phyloP scores from a whole-genome alignment of 768 basidiomycete genomes.

The Lactarius deliciosus region DNA sequence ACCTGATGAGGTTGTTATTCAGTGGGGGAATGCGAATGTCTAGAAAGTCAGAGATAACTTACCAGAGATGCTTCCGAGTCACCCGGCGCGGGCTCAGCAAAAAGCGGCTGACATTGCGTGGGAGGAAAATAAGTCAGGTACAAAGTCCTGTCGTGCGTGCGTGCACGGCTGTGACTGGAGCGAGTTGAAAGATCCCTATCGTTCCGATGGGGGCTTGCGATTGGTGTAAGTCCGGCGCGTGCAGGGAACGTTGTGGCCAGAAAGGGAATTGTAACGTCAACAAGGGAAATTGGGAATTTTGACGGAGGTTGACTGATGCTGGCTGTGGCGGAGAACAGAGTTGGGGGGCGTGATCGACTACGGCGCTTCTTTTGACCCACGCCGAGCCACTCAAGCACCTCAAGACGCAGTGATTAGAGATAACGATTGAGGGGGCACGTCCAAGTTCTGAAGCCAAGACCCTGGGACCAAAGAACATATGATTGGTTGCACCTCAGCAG shows the following conservation, averaged over 20 bases:
- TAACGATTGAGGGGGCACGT: slow-evolving; percentile 1
- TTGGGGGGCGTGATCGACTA: slow-evolving; percentile 4
- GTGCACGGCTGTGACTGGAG: not conserved
- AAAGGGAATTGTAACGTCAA: slow-evolving; percentile 2
- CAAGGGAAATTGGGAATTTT: not conserved
- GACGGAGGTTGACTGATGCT: not conserved
- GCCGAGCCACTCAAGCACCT: not conserved
- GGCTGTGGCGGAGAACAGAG: not conserved
- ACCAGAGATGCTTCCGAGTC: not conserved
- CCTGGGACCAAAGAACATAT: slow-evolving; percentile 18
- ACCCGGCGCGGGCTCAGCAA: not conserved
- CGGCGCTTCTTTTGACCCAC: not conserved
- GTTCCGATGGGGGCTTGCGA: not conserved
- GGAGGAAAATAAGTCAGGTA: not conserved
- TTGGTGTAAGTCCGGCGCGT: not conserved
- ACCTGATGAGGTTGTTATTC: not conserved
- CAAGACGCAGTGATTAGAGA: not conserved
- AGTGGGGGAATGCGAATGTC: not conserved
- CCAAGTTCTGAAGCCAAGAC: slow-evolving; percentile 7
- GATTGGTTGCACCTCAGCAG: not conserved
- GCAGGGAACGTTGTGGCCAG: not conserved
- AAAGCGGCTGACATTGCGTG: not conserved
- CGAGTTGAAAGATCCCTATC: slow-evolving; percentile 6
- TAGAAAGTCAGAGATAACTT: slow-evolving; percentile 20
- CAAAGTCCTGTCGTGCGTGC: not conserved